Evolutionary conservation across 2,329 filamentous ascomycete genomes (phyloP).

Genomic region (Nigrospora sphaerica): DNA sequence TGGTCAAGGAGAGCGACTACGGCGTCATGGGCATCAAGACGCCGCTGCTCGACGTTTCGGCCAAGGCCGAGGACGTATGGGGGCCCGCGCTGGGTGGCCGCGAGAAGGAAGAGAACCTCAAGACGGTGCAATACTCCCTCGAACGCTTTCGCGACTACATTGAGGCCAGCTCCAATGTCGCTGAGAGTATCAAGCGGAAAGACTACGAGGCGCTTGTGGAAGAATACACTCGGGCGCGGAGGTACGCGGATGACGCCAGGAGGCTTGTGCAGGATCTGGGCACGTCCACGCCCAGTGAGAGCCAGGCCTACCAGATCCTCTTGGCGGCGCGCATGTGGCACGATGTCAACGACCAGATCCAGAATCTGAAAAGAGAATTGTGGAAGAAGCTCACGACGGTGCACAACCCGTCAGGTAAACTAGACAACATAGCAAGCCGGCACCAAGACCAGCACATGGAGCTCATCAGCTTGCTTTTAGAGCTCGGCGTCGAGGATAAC

Average conservation of each 20-base stretch:
- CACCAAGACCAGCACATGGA: constrained; percentile 84
- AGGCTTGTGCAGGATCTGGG: constrained; percentile 53
- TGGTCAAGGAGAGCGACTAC: constrained; percentile 88
- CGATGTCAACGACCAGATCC: constrained; percentile 82
- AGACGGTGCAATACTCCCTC: constrained; percentile 66
- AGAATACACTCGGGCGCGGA: constrained; percentile 77
- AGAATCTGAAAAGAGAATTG: constrained; percentile 78
- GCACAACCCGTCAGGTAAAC: constrained; percentile 44
- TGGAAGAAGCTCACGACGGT: constrained; percentile 74
- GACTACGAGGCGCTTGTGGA: constrained; percentile 86
- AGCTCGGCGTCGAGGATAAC: constrained; percentile 90
- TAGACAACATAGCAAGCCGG: constrained; percentile 41
- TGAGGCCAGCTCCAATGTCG: constrained; percentile 69
- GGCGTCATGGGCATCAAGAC: constrained; percentile 82
- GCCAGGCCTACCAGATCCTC: constrained; percentile 78
- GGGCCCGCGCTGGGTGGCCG: constrained; percentile 85
- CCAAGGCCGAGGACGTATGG: constrained; percentile 96
- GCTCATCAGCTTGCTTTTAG: constrained; percentile 79
- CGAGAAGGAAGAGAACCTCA: constrained; percentile 84
- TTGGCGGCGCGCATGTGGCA: constrained; percentile 92
- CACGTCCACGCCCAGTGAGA: constrained; percentile 58
- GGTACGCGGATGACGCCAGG: constrained; percentile 71
- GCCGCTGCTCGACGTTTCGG: constrained; percentile 80
- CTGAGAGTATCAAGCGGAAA: constrained; percentile 81
- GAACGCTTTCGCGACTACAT: constrained; percentile 77